Evolutionary conservation across 208 protist genomes (phyloP).

Genomic region (Histomonas meleagridis): DNA sequence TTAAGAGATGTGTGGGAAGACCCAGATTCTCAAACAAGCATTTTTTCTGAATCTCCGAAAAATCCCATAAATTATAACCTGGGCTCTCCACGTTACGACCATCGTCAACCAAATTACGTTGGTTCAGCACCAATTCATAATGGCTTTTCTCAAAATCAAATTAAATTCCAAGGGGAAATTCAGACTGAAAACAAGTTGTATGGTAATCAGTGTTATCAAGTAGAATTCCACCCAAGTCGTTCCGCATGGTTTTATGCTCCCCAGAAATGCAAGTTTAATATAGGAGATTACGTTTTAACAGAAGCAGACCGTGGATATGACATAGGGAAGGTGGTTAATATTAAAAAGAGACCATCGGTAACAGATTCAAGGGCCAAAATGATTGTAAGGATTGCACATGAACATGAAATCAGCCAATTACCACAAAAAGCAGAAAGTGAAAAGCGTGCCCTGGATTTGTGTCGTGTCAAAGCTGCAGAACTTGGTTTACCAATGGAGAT

Average conservation of each 20-base stretch:
- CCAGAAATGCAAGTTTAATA: too few relatives aligned
- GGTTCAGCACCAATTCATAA: neutral
- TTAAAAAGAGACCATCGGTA: neutral
- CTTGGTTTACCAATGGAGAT: neutral
- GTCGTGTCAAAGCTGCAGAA: neutral
- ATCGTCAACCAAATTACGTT: neutral
- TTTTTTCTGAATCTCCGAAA: too few relatives aligned
- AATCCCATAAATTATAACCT: too few relatives aligned
- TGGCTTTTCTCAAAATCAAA: too few relatives aligned
- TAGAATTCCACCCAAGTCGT: conserved; percentile 32
- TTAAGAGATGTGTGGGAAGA: conserved; percentile 23
- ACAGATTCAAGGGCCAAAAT: neutral
- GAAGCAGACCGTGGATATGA: conserved; percentile 22
- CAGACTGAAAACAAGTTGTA: too few relatives aligned
- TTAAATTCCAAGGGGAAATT: too few relatives aligned
- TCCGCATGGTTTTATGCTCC: too few relatives aligned
- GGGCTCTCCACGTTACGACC: too few relatives aligned
- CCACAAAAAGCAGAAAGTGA: neutral
- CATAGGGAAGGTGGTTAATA: neutral
- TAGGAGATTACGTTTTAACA: conserved; percentile 5
- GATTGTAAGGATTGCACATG: neutral
- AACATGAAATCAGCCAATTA: neutral
- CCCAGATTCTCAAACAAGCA: too few relatives aligned
- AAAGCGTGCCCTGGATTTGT: neutral
- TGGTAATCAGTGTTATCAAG: neutral